Conservation (phyloP, 176 grass and related monocot species). For the Carex myosuroides region DNA sequence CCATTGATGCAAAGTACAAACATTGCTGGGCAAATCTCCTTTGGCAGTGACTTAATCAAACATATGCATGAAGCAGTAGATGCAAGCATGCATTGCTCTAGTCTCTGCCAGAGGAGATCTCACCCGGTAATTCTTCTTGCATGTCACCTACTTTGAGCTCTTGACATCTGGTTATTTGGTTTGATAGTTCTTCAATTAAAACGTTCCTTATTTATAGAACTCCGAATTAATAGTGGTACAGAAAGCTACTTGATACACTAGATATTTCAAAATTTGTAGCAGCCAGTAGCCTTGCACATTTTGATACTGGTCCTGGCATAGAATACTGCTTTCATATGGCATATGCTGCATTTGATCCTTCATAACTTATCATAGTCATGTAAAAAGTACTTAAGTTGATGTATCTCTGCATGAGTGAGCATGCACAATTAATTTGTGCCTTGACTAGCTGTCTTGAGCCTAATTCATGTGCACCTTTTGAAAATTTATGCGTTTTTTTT, state of each 20-base stretch:
- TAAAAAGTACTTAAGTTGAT: background rate
- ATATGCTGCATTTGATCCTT: background rate
- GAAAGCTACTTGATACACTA: background rate
- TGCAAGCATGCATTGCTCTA: background rate
- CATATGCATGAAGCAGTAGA: background rate
- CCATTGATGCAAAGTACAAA: background rate
- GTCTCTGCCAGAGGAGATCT: slow-evolving; percentile 44
- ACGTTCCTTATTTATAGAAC: background rate
- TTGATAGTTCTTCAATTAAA: background rate
- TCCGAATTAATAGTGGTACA: background rate
- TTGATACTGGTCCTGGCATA: background rate
- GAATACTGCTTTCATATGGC: background rate
- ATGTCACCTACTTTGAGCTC: background rate
- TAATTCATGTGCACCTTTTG: background rate
- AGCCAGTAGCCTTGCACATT: background rate
- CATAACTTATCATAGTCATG: background rate
- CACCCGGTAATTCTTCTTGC: slow-evolving; percentile 30
- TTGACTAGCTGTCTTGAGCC: background rate
- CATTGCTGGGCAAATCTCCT: slow-evolving; percentile 63
- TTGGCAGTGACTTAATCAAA: slow-evolving; percentile 28
- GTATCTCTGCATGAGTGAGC: background rate
- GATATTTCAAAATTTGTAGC: background rate
- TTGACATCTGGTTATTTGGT: background rate
- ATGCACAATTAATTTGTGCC: background rate
- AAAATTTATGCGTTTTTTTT: background rate